Evolutionary conservation across 805 yeast species (phyloP), one percentile per base, ranked within the genome.

Genomic region (Ogataea sp.): DNA sequence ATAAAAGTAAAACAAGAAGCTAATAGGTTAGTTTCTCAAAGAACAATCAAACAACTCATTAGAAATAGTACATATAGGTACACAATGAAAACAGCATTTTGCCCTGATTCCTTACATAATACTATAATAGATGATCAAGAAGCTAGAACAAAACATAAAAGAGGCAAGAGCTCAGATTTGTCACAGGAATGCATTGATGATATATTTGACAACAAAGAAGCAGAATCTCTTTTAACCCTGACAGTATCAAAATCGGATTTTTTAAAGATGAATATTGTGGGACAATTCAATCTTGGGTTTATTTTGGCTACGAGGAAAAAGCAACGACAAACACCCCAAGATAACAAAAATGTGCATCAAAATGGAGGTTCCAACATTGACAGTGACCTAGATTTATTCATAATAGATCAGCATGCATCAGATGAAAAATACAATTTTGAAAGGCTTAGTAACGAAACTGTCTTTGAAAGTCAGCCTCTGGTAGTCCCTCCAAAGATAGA

Each of bases 351-450:
- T n/a, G n/a, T n/a, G n/a, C n/a, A n/a, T n/a, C n/a, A n/a, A n/a
- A n/a, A n/a, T n/a, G n/a, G n/a, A n/a, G n/a, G n/a, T n/a, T n/a
- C n/a, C n/a, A n/a, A n/a, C n/a, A n/a, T 44, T 7, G 10, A 21
- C 9, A 50, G 57, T n/a, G 42, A 43, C 4, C 55, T 54, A 20
- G 87, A 87, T 52, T 50, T 90, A 25, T 89, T 93, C 51, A 89
- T 93, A 26, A 71, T 93, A 36, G 99, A 93, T 57, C 99, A 93
- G 59, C 99, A 93, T 64, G 98, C 98, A 1, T 84, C 95, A 47
- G 98, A 93, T 62, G 99, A 93, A 53, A 93, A 89, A 49, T 87
- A 53, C 64, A 93, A 93, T 58, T 93, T 86, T 64, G 98, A 93
- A 57, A 67, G 65, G 36, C 60, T 83, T 14, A 79, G 75, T 48